Base-by-base conservation (phyloP, 202 grass and related monocot species). In the Setaria italica region DNA sequence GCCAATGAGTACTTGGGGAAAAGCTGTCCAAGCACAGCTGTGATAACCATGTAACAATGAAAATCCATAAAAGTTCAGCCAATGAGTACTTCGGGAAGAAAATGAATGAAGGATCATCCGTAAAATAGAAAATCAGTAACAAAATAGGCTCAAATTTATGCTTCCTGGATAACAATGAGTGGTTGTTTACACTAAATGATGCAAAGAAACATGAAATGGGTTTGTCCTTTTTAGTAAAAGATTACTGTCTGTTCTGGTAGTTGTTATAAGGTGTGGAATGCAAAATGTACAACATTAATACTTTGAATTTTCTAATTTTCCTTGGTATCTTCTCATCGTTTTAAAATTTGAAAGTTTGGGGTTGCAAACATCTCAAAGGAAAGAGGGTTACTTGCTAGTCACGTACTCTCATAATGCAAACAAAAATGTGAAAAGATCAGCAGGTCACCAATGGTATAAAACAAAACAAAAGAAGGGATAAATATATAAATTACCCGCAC, bases 401-500 rank as follows among this genome's bases (percentile, higher is more conserved):
- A 42, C 55, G 41, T 81, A 45, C 51, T 68, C 34, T 62, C 39
- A 66, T 69, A 14, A 78, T 43, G 69, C 59, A 72, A 86, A 65
- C 37, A 67, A 55, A 82, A 70, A 39, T 82, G 37, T 66, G 42
- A 25, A 79, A 79, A 51, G 45, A 21, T 50, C 7, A 55, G 35
- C 4, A 21, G 7, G 37, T 20, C 60, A 72, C 16, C 33, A 66
- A 68, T 59, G 50, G 78, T 70, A 56, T 48, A 73, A 72, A 66
- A 60, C 17, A 62, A 81, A 69, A 46, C 4, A 29, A 14, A 58
- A 81, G 39, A 83, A 8, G 58, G 21, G 58, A 63, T 14, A 66
- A 67, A 73, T 39, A 67, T 60, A 41, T 85, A 72, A 85, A 81
- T 86, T 95, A 99, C 97, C 97, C 90, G 88, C 70, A 99, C 83